A percentile compares a stretch with the other conserved stretches of the same genome.
phyloP scores from a whole-genome alignment of 1,139 yeast species.

The Yamadazyma sp. region DNA sequence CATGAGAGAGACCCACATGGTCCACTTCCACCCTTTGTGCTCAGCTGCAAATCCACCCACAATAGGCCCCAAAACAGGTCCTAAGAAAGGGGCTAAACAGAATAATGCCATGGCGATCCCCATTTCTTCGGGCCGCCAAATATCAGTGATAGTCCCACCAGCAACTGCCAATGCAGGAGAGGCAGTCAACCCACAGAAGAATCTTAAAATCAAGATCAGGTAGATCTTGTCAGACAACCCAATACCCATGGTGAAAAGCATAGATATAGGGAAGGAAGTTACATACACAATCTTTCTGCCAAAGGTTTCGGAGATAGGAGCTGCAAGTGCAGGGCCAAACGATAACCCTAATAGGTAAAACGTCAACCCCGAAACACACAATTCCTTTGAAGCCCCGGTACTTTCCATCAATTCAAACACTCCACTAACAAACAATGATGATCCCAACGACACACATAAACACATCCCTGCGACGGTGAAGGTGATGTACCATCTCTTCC shows the following conservation, averaged over 20 bases:
- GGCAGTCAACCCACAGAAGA: constrained; percentile 77
- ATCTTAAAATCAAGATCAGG: constrained; percentile 65
- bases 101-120: constrained; percentile 72
- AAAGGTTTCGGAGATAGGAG: constrained; percentile 73
- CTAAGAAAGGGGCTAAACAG: constrained; percentile 70
- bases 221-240: constrained; percentile 61
- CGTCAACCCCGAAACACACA: constrained; percentile 66
- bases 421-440: constrained; percentile 66
- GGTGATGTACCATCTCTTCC: constrained; percentile 65
- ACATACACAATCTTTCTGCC: constrained; percentile 70
- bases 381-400: constrained; percentile 55
- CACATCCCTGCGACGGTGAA: constrained; percentile 63
- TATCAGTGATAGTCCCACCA: constrained; percentile 81
- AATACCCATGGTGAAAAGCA: constrained; percentile 76
- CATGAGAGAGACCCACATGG: constrained; percentile 73
- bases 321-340: constrained; percentile 71
- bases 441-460: constrained; percentile 68
- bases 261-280: constrained; percentile 60
- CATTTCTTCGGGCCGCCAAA: constrained; percentile 55
- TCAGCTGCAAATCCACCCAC: constrained; percentile 79
- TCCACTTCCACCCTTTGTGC: constrained; percentile 73
- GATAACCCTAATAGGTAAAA: constrained; percentile 72
- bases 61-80: constrained; percentile 82
- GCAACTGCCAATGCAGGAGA: constrained; percentile 87
- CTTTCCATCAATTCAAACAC: constrained; percentile 48